Conservation (phyloP, 2,329 filamentous ascomycete species). For the Parafenestella ontariensis region DNA sequence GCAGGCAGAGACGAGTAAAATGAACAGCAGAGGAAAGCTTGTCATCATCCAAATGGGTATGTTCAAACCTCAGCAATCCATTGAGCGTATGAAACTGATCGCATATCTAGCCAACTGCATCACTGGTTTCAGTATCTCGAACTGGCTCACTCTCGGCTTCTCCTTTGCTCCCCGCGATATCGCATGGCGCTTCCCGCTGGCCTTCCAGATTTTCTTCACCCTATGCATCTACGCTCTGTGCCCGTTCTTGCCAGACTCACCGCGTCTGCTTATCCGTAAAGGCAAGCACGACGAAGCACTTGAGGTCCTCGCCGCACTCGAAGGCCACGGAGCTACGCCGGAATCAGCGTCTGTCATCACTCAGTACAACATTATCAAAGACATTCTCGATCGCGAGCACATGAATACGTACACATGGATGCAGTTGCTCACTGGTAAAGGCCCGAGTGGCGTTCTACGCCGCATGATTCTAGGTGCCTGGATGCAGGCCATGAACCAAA, state of each 20-base stretch:
- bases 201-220: slow-evolving; percentile 64
- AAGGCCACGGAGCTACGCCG: slow-evolving; percentile 48
- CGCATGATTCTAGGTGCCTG: slow-evolving; percentile 56
- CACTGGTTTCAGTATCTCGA: slow-evolving; percentile 53
- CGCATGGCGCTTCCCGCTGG: slow-evolving; percentile 59
- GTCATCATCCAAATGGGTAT: slow-evolving; percentile 55
- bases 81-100: slow-evolving; percentile 2
- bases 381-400: slow-evolving; percentile 54
- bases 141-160: slow-evolving; percentile 54
- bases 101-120: slow-evolving; percentile 47
- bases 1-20: slow-evolving; percentile 57
- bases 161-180: slow-evolving; percentile 49
- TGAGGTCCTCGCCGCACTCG: slow-evolving; percentile 45
- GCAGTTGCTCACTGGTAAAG: slow-evolving; percentile 52
- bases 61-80: background rate
- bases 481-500: slow-evolving; percentile 57
- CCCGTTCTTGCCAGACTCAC: slow-evolving; percentile 51
- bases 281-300: slow-evolving; percentile 56
- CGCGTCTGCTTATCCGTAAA: slow-evolving; percentile 61
- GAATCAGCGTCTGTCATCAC: slow-evolving; percentile 45
- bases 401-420: slow-evolving; percentile 55
- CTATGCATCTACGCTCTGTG: slow-evolving; percentile 61
- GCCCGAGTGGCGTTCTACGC: slow-evolving; percentile 51
- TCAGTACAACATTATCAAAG: slow-evolving; percentile 50
- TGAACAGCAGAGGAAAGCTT: slow-evolving; percentile 54